phyloP scores from a whole-genome alignment of 495 filamentous ascomycete genomes.

The Polyplosphaeria fusca region DNA sequence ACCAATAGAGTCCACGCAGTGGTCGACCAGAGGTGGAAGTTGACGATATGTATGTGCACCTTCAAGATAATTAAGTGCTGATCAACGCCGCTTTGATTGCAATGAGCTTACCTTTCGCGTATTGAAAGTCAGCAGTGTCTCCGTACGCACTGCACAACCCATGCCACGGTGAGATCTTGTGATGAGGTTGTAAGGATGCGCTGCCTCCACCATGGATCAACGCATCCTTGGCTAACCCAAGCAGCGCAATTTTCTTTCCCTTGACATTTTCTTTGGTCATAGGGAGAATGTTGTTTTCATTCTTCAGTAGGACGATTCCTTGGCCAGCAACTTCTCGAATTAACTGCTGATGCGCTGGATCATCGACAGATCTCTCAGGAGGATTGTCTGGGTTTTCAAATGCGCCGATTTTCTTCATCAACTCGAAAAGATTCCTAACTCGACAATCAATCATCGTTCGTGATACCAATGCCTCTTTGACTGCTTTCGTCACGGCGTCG shows the following conservation, averaged over 20 bases:
- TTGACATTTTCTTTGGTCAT: constrained; percentile 18
- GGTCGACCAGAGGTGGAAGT: constrained; percentile 2
- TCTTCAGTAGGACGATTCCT: constrained; percentile 29
- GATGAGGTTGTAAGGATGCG: constrained; percentile 18
- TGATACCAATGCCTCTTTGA: constrained; percentile 9
- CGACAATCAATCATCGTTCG: constrained; percentile 7
- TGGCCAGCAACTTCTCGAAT: constrained; percentile 20
- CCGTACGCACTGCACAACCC: constrained; percentile 7
- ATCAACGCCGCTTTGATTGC: background rate
- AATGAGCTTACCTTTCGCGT: constrained; percentile 12
- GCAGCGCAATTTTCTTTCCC: constrained; percentile 19
- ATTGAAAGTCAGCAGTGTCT: constrained; percentile 17
- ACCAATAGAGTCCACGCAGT: constrained; percentile 5
- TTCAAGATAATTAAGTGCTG: too few species aligned
- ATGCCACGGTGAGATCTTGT: constrained; percentile 20
- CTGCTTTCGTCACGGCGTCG: constrained; percentile 6
- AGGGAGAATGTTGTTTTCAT: constrained; percentile 20
- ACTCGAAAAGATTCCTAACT: constrained; percentile 22
- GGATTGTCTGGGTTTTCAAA: constrained; percentile 22
- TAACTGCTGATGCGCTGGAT: constrained; percentile 15
- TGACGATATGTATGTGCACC: constrained; percentile 18
- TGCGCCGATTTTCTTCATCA: constrained; percentile 14
- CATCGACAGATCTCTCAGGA: constrained; percentile 17
- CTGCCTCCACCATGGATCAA: constrained; percentile 24
- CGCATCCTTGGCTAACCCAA: constrained; percentile 16